Conservation (phyloP, 208 protist genomes). For the Trypanosomatidae sp. region DNA sequence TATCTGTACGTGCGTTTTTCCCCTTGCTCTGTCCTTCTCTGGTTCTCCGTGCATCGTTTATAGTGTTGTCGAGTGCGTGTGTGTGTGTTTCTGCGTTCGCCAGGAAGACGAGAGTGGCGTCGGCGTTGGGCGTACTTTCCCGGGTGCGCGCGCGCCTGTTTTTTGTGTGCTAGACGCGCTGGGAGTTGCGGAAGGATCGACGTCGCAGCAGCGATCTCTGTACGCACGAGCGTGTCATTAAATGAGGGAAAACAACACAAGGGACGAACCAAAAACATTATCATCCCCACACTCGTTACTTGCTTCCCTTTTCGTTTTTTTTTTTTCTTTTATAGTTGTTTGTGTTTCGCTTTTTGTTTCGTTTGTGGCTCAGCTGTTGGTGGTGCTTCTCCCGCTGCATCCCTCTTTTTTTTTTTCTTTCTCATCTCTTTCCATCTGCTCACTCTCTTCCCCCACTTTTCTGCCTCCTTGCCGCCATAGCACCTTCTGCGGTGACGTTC, state of each 20-base stretch:
- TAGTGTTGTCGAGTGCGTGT: neutral
- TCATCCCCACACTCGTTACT: neutral
- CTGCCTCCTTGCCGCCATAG: neutral
- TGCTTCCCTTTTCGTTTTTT: neutral
- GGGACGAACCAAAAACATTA: neutral
- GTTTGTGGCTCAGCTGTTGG: neutral
- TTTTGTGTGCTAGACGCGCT: neutral
- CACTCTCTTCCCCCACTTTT: neutral
- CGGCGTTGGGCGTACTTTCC: neutral
- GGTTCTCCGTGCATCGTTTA: neutral
- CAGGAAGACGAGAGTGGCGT: neutral
- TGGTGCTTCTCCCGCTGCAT: neutral
- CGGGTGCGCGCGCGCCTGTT: neutral
- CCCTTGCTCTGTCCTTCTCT: neutral
- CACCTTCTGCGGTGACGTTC: neutral
- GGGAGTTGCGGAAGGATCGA: neutral
- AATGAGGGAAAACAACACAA: neutral
- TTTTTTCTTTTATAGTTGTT: neutral
- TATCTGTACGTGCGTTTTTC: neutral
- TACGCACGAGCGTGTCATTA: neutral
- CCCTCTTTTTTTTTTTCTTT: neutral
- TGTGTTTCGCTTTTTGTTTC: neutral
- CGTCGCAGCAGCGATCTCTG: neutral
- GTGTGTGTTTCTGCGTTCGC: neutral
- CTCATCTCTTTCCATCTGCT: neutral